These are phyloP conservation scores for Phytophthora cactorum DNA, from an alignment of 352 stramenopile genomes.

Conservation along the genomic window DNA sequence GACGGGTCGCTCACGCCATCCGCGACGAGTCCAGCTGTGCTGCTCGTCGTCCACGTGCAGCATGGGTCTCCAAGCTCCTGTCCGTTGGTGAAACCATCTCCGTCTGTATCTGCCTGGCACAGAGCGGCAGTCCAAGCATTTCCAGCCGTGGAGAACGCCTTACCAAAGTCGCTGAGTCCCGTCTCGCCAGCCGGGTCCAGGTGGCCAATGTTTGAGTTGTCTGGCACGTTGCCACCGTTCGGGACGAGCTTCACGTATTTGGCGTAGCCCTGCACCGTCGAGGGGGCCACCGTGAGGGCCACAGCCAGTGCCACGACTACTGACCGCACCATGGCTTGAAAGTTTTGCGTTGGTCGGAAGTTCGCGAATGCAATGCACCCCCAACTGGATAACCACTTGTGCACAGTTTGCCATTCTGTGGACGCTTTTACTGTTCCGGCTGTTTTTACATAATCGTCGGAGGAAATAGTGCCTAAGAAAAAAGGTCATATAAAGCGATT, in stretches of 20 bases:
- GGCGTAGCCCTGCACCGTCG: conserved; percentile 35
- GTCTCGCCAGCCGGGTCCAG: conserved; percentile 46
- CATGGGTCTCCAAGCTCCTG: conserved; percentile 87
- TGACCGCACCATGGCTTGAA: conserved; percentile 11
- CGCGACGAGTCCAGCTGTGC: conserved; percentile 52
- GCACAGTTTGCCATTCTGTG: conserved; percentile 25
- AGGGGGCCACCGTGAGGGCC: conserved; percentile 10
- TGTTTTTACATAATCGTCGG: conserved; percentile 18
- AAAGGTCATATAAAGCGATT: no score
- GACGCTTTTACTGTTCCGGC: conserved; percentile 32
- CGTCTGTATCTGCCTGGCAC: conserved; percentile 76
- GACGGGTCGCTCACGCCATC: conserved; percentile 68
- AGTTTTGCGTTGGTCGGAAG: conserved; percentile 12
- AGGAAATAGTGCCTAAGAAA: not conserved
- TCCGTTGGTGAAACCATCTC: conserved; percentile 86
- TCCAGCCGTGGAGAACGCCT: conserved; percentile 57
- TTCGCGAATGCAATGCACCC: conserved; percentile 21
- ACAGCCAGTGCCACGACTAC: conserved; percentile 15
- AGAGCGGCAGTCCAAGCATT: conserved; percentile 56
- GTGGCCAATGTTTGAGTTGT: conserved; percentile 61
- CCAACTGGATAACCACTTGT: conserved; percentile 1
- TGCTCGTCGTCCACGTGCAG: conserved; percentile 72
- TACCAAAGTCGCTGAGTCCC: conserved; percentile 69
- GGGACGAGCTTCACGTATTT: conserved; percentile 60
- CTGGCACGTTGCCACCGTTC: conserved; percentile 61